Conservation (phyloP, 2,329 filamentous ascomycete species). For the Pseudonectria buxi region DNA sequence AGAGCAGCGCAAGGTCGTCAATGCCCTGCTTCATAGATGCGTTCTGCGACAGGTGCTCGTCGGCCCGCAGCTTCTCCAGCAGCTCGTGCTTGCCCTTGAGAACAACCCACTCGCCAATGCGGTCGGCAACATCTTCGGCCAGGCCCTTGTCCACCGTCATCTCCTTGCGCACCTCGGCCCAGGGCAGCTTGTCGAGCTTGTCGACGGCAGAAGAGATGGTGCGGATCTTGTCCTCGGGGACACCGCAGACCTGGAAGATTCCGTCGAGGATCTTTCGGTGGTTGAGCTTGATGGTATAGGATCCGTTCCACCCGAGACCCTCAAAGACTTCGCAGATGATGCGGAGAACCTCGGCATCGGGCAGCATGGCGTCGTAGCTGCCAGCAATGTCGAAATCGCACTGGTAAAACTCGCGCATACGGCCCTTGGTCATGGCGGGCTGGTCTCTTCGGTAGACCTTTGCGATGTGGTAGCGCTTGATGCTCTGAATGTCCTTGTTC, state of each 20-base stretch:
- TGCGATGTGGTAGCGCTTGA: slow-evolving; percentile 93
- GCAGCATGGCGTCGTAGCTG: slow-evolving; percentile 80
- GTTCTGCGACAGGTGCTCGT: slow-evolving; percentile 64
- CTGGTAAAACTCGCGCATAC: slow-evolving; percentile 95
- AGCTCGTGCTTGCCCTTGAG: slow-evolving; percentile 70
- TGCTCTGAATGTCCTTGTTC: slow-evolving; percentile 73
- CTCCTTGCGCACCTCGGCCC: slow-evolving; percentile 83
- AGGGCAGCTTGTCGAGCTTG: slow-evolving; percentile 89
- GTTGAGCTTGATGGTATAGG: slow-evolving; percentile 87
- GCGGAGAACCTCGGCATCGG: slow-evolving; percentile 81
- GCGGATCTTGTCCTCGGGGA: slow-evolving; percentile 78
- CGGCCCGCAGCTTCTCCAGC: slow-evolving; percentile 60
- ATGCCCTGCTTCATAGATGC: slow-evolving; percentile 71
- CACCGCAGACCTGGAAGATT: slow-evolving; percentile 84
- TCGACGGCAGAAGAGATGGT: slow-evolving; percentile 90
- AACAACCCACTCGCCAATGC: slow-evolving; percentile 78
- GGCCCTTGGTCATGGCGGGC: slow-evolving; percentile 72
- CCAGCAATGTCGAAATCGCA: slow-evolving; percentile 96
- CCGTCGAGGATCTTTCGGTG: slow-evolving; percentile 92
- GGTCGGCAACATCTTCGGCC: slow-evolving; percentile 68
- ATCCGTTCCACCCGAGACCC: slow-evolving; percentile 64
- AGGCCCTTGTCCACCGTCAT: slow-evolving; percentile 93
- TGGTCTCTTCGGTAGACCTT: slow-evolving; percentile 60
- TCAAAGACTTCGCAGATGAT: slow-evolving; percentile 84
- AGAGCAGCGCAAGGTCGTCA: slow-evolving; percentile 72